These are phyloP conservation scores for Onygenales sp. DNA, from an alignment of 2,329 filamentous ascomycete species.

Conservation along the genomic window DNA sequence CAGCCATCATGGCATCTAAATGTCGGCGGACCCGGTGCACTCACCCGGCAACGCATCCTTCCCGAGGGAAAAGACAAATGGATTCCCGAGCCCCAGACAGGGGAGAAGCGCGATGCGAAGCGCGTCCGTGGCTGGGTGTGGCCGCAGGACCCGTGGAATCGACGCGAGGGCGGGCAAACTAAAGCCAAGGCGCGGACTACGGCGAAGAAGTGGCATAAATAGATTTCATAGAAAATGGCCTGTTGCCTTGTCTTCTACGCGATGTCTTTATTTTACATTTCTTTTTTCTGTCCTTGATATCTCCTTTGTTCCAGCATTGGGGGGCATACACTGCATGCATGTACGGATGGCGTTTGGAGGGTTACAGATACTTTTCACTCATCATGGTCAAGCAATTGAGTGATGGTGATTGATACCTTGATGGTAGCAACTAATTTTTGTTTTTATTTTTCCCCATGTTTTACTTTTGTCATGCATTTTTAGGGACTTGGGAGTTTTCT, in stretches of 20 bases:
- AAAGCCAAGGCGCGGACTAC: slow-evolving; percentile 18
- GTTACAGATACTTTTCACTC: too few relatives aligned
- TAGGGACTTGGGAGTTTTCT: too few relatives aligned
- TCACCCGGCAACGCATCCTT: slow-evolving; percentile 47
- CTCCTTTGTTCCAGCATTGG: slow-evolving; percentile 11
- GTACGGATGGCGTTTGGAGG: too few relatives aligned
- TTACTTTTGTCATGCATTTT: neutral
- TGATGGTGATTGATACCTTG: neutral
- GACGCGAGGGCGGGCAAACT: slow-evolving; percentile 38
- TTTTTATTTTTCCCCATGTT: neutral
- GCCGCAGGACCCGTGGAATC: slow-evolving; percentile 51
- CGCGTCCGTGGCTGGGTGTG: slow-evolving; percentile 52
- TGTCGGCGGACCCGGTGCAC: slow-evolving; percentile 48
- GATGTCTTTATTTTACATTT: neutral
- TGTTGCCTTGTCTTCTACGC: neutral
- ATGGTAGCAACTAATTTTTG: neutral
- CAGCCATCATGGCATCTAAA: slow-evolving; percentile 51
- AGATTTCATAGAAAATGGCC: slow-evolving; percentile 1
- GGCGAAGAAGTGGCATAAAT: slow-evolving; percentile 30
- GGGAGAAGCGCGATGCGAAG: slow-evolving; percentile 54
- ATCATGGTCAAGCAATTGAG: neutral
- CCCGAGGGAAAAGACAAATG: slow-evolving; percentile 47
- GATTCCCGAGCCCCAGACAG: slow-evolving; percentile 51
- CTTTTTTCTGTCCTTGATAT: slow-evolving; percentile 9
- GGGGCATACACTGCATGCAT: slow-evolving; percentile 19